Base-by-base conservation (phyloP, 768 basidiomycete genomes). In the Serendipita vermifera region DNA sequence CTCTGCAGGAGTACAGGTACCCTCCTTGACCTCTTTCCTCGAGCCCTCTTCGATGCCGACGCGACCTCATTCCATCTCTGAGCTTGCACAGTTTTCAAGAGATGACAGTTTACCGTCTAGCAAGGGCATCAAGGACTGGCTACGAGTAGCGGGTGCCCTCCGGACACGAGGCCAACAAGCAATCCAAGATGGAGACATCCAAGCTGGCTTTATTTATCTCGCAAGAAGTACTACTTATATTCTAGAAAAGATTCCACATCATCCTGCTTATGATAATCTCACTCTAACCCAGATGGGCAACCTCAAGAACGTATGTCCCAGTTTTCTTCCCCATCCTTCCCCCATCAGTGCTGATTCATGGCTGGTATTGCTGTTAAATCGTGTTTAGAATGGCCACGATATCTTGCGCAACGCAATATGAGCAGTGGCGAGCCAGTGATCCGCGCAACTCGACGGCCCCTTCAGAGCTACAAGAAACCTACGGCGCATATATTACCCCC, bases 201-300 rank as follows among this genome's bases (percentile, higher is more conserved):
- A 88, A 64, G 71, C 67, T n/a, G 83, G 82, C 1, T 89, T 87
- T 66, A 72, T 88, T 15, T 74, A 79, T 59, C 79, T 77, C 51
- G 86, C 86, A 2, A 78, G 74, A 58, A 83, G 86, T 6, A 85
- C 85, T 0, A 86, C 83, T 1, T 70, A 89, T 57, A 83, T 87
- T 20, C 76, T 87, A 9, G 85, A 90, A 70, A 82, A 78, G 60
- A 70, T 90, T n/a, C 87, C 87, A 0, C 69, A 71, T 1, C 87
- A 89, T 69, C 71, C 74, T 55, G 81, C 86, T 39, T 89, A 83
- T 64, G 62, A 74, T 32, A 66, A 79, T 39, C 66, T 90, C 62
- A 81, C 66, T 40, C 55, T 69, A 4, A 70, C 73, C 9, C 87
- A 89, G 63, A 74, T 81, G 54, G 70, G 78, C 53, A 85, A 86